Percentiles rank a stretch among this genome's conserved stretches.
These are phyloP conservation scores for Alternaria sp. DNA, from an alignment of 2,329 filamentous ascomycete species.

Conservation along the genomic window DNA sequence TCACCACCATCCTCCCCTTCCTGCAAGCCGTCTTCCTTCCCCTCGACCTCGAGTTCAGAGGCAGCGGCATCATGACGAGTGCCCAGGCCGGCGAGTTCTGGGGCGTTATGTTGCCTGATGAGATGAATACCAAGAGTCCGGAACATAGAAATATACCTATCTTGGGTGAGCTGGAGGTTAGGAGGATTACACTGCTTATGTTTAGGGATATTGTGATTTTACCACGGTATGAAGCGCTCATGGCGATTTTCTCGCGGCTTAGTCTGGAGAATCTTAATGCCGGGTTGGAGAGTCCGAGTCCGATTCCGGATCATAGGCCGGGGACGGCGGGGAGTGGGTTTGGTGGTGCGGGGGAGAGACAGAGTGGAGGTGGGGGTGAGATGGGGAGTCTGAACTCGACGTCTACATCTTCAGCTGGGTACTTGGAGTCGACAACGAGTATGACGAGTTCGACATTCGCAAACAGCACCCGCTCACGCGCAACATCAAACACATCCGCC, in stretches of 20 bases:
- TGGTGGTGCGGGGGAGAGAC: not conserved
- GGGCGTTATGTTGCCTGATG: conserved; percentile 67
- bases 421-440: conserved; percentile 71
- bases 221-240: conserved; percentile 85
- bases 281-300: conserved; percentile 46
- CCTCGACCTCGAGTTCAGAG: conserved; percentile 90
- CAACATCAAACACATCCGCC: conserved; percentile 79
- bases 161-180: conserved; percentile 74
- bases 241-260: conserved; percentile 86
- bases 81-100: conserved; percentile 90
- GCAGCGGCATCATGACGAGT: conserved; percentile 78
- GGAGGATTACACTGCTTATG: conserved; percentile 83
- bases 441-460: conserved; percentile 57
- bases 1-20: conserved; percentile 88
- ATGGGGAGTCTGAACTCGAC: conserved; percentile 70
- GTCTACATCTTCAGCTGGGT: conserved; percentile 65
- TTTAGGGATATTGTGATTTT: conserved; percentile 91
- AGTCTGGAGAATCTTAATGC: conserved; percentile 75
- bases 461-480: conserved; percentile 68
- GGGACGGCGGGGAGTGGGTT: conserved; percentile 37
- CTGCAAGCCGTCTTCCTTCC: conserved; percentile 95
- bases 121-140: conserved; percentile 55
- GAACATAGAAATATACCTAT: conserved; percentile 52
- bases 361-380: not conserved
- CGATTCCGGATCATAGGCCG: conserved; percentile 35